phyloP scores from a whole-genome alignment of 2,329 filamentous ascomycete species.

The Diaporthe caulivora region DNA sequence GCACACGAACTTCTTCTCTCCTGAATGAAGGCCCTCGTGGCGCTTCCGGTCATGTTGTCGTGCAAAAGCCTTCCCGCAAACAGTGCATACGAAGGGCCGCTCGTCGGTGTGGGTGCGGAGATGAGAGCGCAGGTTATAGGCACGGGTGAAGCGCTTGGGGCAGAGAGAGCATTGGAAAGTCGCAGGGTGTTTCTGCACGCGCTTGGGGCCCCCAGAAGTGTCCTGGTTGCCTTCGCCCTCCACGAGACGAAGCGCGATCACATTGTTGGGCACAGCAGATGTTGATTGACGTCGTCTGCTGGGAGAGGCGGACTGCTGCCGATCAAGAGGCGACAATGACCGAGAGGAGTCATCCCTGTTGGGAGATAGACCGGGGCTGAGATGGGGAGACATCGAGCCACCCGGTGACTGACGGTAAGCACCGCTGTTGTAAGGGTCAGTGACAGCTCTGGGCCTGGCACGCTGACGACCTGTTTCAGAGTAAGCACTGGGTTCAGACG shows the following conservation, averaged over 20 bases:
- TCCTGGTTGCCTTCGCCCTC: constrained; percentile 81
- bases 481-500: not conserved
- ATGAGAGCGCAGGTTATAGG: constrained; percentile 96
- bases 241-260: constrained; percentile 88
- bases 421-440: constrained; percentile 69
- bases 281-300: constrained; percentile 72
- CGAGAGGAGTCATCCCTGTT: constrained; percentile 61
- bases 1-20: constrained; percentile 99
- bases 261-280: constrained; percentile 71
- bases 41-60: constrained; percentile 97
- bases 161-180: constrained; percentile 96
- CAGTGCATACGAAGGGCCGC: constrained; percentile 95
- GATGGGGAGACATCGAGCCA: constrained; percentile 63
- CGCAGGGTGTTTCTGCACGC: constrained; percentile 97
- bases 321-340: constrained; percentile 71
- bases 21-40: constrained; percentile 94
- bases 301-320: constrained; percentile 59
- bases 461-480: constrained; percentile 57
- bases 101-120: constrained; percentile 97
- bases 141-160: constrained; percentile 94
- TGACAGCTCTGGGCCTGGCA: constrained; percentile 67
- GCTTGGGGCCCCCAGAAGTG: constrained; percentile 73
- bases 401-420: constrained; percentile 54
- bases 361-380: constrained; percentile 58
- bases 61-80: constrained; percentile 97